Evolutionary conservation across 805 yeast species (phyloP).

Genomic region (Saccharomyces mikatae): DNA sequence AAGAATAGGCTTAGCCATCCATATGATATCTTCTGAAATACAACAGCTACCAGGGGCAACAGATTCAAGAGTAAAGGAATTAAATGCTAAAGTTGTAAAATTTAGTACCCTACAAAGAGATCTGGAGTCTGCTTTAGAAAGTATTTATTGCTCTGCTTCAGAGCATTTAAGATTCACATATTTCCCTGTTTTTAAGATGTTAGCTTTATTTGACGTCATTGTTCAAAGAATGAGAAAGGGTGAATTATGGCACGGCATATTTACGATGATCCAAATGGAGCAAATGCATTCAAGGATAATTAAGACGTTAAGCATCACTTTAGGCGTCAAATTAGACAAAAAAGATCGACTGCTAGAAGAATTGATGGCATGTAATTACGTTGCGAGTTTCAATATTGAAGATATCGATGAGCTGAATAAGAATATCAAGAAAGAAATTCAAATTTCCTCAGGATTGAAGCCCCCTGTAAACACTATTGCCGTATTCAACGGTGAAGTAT

Average conservation of each 20-base stretch:
- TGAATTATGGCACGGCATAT: conserved; percentile 20
- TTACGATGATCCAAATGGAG: conserved; percentile 12
- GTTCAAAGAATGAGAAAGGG: conserved; percentile 24
- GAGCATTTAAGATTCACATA: conserved; percentile 24
- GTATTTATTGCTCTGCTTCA: conserved; percentile 19
- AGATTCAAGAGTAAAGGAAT: background rate
- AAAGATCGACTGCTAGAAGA: conserved; percentile 13
- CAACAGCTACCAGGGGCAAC: conserved; percentile 7
- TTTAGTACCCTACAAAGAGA: conserved; percentile 18
- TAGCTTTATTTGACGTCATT: conserved; percentile 25
- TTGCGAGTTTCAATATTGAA: conserved; percentile 7
- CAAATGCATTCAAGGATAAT: conserved; percentile 18
- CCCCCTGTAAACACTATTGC: background rate
- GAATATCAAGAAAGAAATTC: background rate
- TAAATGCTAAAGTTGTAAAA: conserved; percentile 14
- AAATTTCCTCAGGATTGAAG: background rate
- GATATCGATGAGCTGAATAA: conserved; percentile 7
- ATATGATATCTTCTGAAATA: conserved; percentile 12
- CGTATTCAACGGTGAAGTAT: background rate
- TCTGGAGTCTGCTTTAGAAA: conserved; percentile 20
- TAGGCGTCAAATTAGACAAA: conserved; percentile 20
- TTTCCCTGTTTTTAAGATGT: conserved; percentile 27
- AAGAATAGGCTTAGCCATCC: conserved; percentile 20
- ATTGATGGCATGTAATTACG: conserved; percentile 14
- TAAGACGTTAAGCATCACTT: conserved; percentile 19